These are phyloP conservation scores for Fagus crenata DNA, from an alignment of 306 rosid genomes.

Conservation along the genomic window DNA sequence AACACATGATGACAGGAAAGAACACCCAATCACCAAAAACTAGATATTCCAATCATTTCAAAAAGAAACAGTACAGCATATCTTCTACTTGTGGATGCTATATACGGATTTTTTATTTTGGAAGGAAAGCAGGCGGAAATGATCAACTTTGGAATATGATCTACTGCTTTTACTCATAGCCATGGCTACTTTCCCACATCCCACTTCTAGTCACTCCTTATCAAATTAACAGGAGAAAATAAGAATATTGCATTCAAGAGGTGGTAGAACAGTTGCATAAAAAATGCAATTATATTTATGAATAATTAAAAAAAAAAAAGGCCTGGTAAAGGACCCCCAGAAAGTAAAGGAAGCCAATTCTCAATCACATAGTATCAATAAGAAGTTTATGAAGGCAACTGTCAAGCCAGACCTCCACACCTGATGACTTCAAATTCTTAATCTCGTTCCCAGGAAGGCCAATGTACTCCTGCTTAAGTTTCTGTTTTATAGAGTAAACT, in stretches of 20 bases:
- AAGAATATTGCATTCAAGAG: conserved; percentile 8
- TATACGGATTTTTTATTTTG: neutral
- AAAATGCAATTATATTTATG: neutral
- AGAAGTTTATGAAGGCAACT: conserved; percentile 21
- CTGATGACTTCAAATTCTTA: conserved; percentile 66
- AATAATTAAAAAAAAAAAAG: no score
- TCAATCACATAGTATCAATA: neutral
- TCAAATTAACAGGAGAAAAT: conserved; percentile 16
- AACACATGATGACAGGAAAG: neutral
- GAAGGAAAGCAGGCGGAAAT: neutral
- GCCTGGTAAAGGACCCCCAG: no score
- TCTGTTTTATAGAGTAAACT: conserved; percentile 68
- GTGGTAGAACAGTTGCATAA: conserved; percentile 8
- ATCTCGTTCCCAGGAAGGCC: conserved; percentile 67
- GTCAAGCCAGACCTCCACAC: conserved; percentile 77
- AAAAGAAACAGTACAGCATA: neutral
- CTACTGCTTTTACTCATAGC: neutral
- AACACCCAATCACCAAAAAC: no score
- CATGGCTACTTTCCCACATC: neutral
- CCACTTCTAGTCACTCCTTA: conserved; percentile 6
- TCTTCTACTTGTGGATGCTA: neutral
- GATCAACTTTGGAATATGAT: neutral
- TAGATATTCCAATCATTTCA: neutral
- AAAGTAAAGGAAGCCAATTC: conserved; percentile 1
- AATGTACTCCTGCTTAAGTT: conserved; percentile 65